Evolutionary conservation across 108 stramenopile genomes (phyloP), one percentile per base, ranked within the genome.

Genomic region (Cyclotella sp.): DNA sequence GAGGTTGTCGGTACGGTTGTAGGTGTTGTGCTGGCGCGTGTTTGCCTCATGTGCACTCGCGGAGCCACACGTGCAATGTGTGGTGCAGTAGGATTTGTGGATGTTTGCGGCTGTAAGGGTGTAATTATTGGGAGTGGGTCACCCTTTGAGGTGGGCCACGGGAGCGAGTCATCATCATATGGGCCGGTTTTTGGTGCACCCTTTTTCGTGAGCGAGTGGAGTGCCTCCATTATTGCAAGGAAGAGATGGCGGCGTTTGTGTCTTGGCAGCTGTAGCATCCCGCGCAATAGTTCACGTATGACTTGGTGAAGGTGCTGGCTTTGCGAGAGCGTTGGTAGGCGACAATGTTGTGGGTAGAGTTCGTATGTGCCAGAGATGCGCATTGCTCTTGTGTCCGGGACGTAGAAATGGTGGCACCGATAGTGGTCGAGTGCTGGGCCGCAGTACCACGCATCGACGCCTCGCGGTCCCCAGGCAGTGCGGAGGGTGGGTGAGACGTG

Each of bases 381-480:
- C 7, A 26, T 45, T 14, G 34, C 40, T 18, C 45, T 34, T 24
- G 85, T 87, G 26, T 77, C 63, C 2, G 28, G 57, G 14, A 84
- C 60, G 59, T 65, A 84, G 47, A 75, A 62, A 9, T 43, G 21
- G 27, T 62, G 73, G 61, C 83, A 84, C 3, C 79, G 83, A 59
- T 47, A 90, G 58, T 81, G 72, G 12, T 90, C 83, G n/a, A n/a
- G n/a, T n/a, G n/a, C n/a, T n/a, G n/a, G n/a, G n/a, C n/a, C n/a
- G n/a, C n/a, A n/a, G n/a, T 84, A 90, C 86, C 85, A 87, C 2
- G 76, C 82, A 34, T 75, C 79, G 16, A 51, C 28, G 8, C 68
- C 85, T 34, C 84, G 66, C 18, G 71, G 40, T 42, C 71, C 85
- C 81, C 77, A 79, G 16, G 83, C 72, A 39, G 62, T 29, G 2